phyloP scores from a whole-genome alignment of 352 stramenopile genomes.

The Phytophthora foliorum region DNA sequence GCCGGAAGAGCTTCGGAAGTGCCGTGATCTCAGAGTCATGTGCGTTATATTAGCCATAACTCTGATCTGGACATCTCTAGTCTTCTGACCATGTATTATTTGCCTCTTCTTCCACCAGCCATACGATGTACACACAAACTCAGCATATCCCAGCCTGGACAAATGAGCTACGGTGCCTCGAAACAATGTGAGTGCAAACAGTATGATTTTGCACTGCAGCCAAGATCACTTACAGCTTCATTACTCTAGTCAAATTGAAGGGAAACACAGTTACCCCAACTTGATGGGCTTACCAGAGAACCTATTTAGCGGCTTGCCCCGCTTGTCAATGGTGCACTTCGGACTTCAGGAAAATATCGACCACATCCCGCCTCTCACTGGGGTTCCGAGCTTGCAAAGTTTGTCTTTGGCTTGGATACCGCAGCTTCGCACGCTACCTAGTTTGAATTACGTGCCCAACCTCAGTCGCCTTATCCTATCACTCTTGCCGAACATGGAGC shows the following conservation, averaged over 20 bases:
- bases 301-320: constrained; percentile 34
- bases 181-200: constrained; percentile 9
- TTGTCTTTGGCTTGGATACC: constrained; percentile 33
- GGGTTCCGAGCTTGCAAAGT: constrained; percentile 28
- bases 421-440: constrained; percentile 24
- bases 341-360: constrained; percentile 11
- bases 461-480: constrained; percentile 22
- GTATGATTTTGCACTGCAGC: not conserved
- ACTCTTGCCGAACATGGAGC: constrained; percentile 15
- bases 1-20: constrained; percentile 37
- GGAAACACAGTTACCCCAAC: constrained; percentile 19
- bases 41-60: constrained; percentile 21
- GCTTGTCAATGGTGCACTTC: constrained; percentile 27
- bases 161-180: constrained; percentile 24
- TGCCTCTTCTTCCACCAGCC: not conserved
- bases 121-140: constrained; percentile 39
- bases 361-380: constrained; percentile 19
- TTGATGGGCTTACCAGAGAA: constrained; percentile 17
- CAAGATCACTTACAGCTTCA: not conserved
- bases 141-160: constrained; percentile 30
- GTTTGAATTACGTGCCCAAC: constrained; percentile 20
- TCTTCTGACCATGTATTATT: not conserved
- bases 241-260: constrained; percentile 14
- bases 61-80: too few species aligned
- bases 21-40: constrained; percentile 41